phyloP scores from a whole-genome alignment of 371 early-diverging fungal genomes.

The Rhizopus arrhizus region DNA sequence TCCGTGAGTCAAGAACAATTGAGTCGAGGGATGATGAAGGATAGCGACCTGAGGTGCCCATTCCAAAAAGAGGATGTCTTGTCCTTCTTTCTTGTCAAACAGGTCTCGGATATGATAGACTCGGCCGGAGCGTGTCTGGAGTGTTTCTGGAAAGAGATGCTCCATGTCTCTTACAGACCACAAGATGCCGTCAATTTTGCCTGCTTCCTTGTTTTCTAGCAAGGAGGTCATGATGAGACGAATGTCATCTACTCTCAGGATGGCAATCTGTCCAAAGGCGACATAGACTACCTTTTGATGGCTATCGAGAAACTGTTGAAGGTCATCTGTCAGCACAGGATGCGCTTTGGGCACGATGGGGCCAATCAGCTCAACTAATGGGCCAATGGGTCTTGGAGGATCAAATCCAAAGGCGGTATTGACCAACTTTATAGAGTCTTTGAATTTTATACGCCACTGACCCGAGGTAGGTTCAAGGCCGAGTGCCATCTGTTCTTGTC shows the following conservation, averaged over 20 bases:
- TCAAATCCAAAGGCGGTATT: slow-evolving; percentile 31
- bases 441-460: background rate
- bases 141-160: slow-evolving; percentile 14
- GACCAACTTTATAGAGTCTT: slow-evolving; percentile 23
- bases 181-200: slow-evolving; percentile 35
- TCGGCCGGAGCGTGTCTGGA: slow-evolving; percentile 5
- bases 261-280: slow-evolving; percentile 40
- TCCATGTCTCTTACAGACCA: slow-evolving; percentile 26
- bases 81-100: slow-evolving; percentile 5
- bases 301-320: slow-evolving; percentile 19
- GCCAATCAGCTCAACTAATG: slow-evolving; percentile 37
- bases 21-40: slow-evolving; percentile 33
- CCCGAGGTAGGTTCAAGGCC: slow-evolving; percentile 3
- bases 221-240: slow-evolving; percentile 26
- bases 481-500: slow-evolving; percentile 5
- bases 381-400: slow-evolving; percentile 30
- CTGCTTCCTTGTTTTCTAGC: slow-evolving; percentile 21
- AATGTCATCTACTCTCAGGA: slow-evolving; percentile 9
- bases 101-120: slow-evolving; percentile 3
- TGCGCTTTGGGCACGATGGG: slow-evolving; percentile 31
- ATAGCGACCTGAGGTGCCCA: slow-evolving; percentile 53
- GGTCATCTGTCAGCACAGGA: slow-evolving; percentile 12
- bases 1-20: slow-evolving; percentile 41
- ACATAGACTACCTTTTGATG: slow-evolving; percentile 35
- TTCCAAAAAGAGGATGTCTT: slow-evolving; percentile 9